phyloP scores from a whole-genome alignment of 108 stramenopile genomes.

The Nannochloropsis gaditana region DNA sequence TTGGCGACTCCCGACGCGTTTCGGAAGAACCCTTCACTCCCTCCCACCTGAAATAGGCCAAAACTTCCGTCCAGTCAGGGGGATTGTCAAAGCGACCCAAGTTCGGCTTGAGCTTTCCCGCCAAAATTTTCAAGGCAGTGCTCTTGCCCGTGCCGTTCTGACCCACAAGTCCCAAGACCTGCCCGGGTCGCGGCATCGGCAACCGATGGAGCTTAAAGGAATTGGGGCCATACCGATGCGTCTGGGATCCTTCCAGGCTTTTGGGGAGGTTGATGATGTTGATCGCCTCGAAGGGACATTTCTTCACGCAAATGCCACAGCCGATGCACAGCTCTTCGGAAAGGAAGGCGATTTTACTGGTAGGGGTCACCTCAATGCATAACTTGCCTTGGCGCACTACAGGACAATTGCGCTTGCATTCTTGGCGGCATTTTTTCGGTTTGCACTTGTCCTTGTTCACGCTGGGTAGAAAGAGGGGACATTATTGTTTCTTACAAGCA shows the following conservation, averaged over 20 bases:
- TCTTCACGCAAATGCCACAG: slow-evolving; percentile 96
- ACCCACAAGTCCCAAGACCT: slow-evolving; percentile 94
- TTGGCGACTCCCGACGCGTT: too few species aligned
- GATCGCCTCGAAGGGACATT: slow-evolving; percentile 96
- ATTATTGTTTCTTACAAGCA: too few species aligned
- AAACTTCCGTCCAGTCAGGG: slow-evolving; percentile 97
- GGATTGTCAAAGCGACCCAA: slow-evolving; percentile 76
- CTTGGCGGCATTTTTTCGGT: slow-evolving; percentile 92
- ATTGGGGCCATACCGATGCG: slow-evolving; percentile 98
- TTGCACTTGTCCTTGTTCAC: slow-evolving; percentile 85
- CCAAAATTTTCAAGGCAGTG: slow-evolving; percentile 86
- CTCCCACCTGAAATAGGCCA: slow-evolving; percentile 73
- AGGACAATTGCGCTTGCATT: slow-evolving; percentile 91
- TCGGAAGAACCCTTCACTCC: too few species aligned
- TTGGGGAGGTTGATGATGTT: slow-evolving; percentile 97
- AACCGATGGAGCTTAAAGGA: slow-evolving; percentile 96
- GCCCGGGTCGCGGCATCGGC: slow-evolving; percentile 93
- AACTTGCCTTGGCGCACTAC: slow-evolving; percentile 91
- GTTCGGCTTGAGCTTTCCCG: slow-evolving; percentile 97
- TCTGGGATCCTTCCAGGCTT: slow-evolving; percentile 84
- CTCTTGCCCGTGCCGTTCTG: slow-evolving; percentile 96
- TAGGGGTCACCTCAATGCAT: slow-evolving; percentile 81
- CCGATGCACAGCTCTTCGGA: slow-evolving; percentile 73
- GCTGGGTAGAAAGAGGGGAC: slow-evolving; percentile 63
- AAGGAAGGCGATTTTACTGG: slow-evolving; percentile 56